Evolutionary conservation across 1,284 basidiomycete species (phyloP), one percentile per base, ranked within the genome.

Genomic region (Rhodotorula sp.): DNA sequence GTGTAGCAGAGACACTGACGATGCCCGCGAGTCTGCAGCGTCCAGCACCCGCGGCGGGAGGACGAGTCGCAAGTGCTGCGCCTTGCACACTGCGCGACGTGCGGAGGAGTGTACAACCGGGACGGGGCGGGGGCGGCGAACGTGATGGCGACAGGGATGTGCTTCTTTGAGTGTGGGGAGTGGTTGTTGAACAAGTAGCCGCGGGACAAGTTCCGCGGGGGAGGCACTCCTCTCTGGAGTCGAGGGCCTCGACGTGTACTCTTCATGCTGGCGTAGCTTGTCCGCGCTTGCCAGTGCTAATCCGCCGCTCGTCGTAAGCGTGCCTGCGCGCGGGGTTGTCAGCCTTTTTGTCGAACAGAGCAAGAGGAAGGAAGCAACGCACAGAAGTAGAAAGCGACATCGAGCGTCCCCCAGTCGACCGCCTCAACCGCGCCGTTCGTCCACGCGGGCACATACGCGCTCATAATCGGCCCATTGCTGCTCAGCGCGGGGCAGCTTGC

Each of bases 361-460:
- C 44, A 34, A 44, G 34, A 19, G 32, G 22, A 32, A 50, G 22
- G 48, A 19, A 7, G 2, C 7, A 39, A 61, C 68, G 19, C 34
- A 66, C 69, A 61, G 32, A 70, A 70, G 34, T 44, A 70, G 34
- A 58, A 70, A 5, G 64, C 69, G 32, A 70, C 2, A 37, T 70
- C 69, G 6, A 46, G 44, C 32, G 25, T 41, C 7, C n/a, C 44
- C 69, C 69, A 70, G 15, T 66, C 64, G 17, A 70, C 29, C 12
- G 36, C 39, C 29, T 13, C 37, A 19, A 46, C n/a, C 9, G 59
- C 56, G 6, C 48, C 60, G 39, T 32, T 51, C 21, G 60, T 54
- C 69, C 69, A 70, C 10, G 60, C 64, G 17, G 69, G 64, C 22
- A 62, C 64, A 21, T 70, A 70, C 46, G 61, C 37, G 7, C 46